A percentile compares a stretch with the other conserved stretches of the same genome.
Evolutionary conservation across 2,329 filamentous ascomycete genomes (phyloP).

Genomic region (Colletotrichum magnum): DNA sequence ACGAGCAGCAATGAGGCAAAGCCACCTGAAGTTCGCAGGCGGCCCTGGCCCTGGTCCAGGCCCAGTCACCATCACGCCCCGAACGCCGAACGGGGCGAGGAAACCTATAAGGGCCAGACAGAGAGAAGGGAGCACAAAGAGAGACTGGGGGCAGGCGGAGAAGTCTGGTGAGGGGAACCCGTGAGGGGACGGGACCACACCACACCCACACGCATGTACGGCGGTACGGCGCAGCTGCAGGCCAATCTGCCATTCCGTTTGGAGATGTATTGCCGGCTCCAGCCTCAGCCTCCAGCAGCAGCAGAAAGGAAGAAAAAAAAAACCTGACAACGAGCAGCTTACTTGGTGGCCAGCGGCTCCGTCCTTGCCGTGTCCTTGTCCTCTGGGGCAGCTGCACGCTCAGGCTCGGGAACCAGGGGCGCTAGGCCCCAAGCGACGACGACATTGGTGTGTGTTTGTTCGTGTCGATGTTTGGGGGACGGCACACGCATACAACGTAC

Average conservation of each 20-base stretch:
- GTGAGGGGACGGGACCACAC: slow-evolving; percentile 3
- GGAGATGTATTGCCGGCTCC: slow-evolving; percentile 3
- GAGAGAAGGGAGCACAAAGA: not conserved
- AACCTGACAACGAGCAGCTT: slow-evolving; percentile 10
- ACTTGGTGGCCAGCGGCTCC: slow-evolving; percentile 1
- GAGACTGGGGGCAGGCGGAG: not conserved
- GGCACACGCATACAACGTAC: too few relatives aligned
- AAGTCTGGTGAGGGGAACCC: not conserved
- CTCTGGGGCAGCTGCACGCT: not conserved
- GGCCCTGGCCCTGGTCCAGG: slow-evolving; percentile 18
- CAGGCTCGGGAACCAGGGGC: not conserved
- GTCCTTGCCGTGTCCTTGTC: not conserved
- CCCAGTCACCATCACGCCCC: too few relatives aligned
- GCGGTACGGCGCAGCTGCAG: slow-evolving; percentile 19
- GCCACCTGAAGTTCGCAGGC: slow-evolving; percentile 39
- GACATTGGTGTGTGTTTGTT: too few relatives aligned
- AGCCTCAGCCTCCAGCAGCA: not conserved
- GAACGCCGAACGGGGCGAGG: not conserved
- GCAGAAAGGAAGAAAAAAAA: not conserved
- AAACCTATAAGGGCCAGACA: not conserved
- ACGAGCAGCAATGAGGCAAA: slow-evolving; percentile 20
- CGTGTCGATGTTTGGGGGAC: too few relatives aligned
- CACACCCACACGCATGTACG: slow-evolving; percentile 1
- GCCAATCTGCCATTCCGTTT: slow-evolving; percentile 17
- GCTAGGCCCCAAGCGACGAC: not conserved